A percentile compares a stretch with the other conserved stretches of the same genome.
phyloP scores from a whole-genome alignment of 805 yeast species.

The Grigorovia yakushimaensis region DNA sequence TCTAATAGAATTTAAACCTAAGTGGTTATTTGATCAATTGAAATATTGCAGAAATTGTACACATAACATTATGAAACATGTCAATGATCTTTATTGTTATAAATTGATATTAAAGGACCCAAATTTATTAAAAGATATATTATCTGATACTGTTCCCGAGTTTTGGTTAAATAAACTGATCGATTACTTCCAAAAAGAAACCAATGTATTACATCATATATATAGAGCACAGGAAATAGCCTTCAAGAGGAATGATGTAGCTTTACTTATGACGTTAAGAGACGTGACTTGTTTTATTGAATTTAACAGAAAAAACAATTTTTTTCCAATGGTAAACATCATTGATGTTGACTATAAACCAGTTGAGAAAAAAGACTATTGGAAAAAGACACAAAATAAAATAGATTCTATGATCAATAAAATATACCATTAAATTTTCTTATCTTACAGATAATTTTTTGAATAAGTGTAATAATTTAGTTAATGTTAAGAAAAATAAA shows the following conservation, averaged over 20 bases:
- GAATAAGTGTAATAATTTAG: background rate
- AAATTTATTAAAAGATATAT: constrained; percentile 6
- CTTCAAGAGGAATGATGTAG: constrained; percentile 13
- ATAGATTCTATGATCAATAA: background rate
- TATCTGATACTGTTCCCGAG: constrained; percentile 7
- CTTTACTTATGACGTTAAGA: constrained; percentile 30
- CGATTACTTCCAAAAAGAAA: constrained; percentile 12
- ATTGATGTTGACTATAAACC: constrained; percentile 50
- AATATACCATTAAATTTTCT: background rate
- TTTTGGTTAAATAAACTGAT: constrained; percentile 10
- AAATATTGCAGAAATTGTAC: constrained; percentile 26
- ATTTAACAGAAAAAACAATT: background rate
- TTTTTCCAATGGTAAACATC: constrained; percentile 13
- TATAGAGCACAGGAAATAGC: constrained; percentile 15
- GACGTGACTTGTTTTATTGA: constrained; percentile 31
- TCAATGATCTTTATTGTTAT: constrained; percentile 20
- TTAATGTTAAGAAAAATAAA: background rate
- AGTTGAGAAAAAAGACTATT: constrained; percentile 35
- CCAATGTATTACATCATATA: constrained; percentile 19
- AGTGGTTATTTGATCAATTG: constrained; percentile 20
- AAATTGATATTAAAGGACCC: constrained; percentile 4
- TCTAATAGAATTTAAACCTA: constrained; percentile 26
- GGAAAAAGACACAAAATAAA: constrained; percentile 31
- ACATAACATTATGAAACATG: constrained; percentile 15
- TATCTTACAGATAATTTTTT: background rate